Conservation (phyloP, 140 eudicot species). For the Senecio squalidus region DNA sequence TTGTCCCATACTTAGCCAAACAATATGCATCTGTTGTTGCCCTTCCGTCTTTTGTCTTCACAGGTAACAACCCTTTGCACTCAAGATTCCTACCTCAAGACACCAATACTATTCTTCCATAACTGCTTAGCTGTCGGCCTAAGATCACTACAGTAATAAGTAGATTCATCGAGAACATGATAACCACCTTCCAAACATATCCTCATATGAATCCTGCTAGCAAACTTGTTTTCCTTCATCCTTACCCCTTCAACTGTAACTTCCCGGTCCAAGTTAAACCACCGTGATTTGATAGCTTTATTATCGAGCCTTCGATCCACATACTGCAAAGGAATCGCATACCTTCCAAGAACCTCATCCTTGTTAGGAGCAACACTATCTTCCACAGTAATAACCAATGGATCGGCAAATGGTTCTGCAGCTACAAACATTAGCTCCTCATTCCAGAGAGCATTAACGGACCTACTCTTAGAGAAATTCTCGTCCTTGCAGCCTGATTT, state of each 20-base stretch:
- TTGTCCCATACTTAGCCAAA: slow-evolving; percentile 17
- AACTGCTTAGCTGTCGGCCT: slow-evolving; percentile 13
- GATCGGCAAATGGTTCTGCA: slow-evolving; percentile 23
- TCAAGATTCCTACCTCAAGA: slow-evolving; percentile 20
- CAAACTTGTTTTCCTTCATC: background rate
- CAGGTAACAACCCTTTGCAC: slow-evolving; percentile 11
- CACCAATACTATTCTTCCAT: slow-evolving; percentile 10
- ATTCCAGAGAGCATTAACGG: slow-evolving; percentile 1
- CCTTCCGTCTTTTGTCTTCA: slow-evolving; percentile 9
- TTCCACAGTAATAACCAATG: slow-evolving; percentile 17
- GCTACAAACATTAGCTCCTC: slow-evolving; percentile 21
- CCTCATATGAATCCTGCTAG: slow-evolving; percentile 11
- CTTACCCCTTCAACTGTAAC: background rate
- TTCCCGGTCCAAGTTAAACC: background rate
- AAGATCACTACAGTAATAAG: background rate
- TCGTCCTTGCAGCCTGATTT: slow-evolving; percentile 31
- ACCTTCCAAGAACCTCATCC: slow-evolving; percentile 7
- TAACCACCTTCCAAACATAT: slow-evolving; percentile 22
- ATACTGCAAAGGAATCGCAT: background rate
- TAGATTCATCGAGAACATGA: slow-evolving; percentile 16
- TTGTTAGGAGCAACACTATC: background rate
- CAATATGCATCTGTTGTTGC: slow-evolving; percentile 15
- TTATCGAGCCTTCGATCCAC: slow-evolving; percentile 19
- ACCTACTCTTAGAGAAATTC: background rate
- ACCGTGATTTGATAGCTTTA: background rate